Conservation (phyloP, 176 grass and related monocot genomes). For the Olyra latifolia region DNA sequence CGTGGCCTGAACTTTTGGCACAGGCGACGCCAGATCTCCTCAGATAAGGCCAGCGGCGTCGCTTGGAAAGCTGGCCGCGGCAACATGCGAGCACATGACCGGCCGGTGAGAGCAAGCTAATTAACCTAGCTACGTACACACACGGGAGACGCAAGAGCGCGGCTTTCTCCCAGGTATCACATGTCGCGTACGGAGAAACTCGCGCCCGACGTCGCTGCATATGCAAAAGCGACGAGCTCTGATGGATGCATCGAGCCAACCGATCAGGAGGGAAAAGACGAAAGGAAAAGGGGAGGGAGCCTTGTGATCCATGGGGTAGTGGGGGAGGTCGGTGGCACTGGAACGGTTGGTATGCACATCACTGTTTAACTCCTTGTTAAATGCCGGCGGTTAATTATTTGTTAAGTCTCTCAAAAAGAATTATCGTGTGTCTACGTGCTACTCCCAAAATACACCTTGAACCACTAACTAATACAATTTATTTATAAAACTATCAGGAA, state of each 20-base stretch:
- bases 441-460: no score
- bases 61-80: constrained; percentile 25
- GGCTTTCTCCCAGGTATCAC: background rate
- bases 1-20: background rate
- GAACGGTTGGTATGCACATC: no score
- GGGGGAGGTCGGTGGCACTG: background rate
- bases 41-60: constrained; percentile 35
- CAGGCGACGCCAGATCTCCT: constrained; percentile 20
- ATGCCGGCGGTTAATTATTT: background rate
- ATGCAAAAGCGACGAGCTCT: background rate
- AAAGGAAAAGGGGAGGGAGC: background rate
- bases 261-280: background rate
- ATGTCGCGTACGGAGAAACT: background rate
- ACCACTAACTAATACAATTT: no score
- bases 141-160: background rate
- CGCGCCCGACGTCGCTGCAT: no score
- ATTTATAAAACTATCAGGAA: no score
- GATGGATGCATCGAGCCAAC: background rate
- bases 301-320: background rate
- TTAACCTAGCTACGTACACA: no score
- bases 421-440: no score
- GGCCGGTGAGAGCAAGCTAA: no score
- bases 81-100: constrained; percentile 49
- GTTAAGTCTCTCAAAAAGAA: no score
- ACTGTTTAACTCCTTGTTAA: background rate